Percentiles rank a stretch among this genome's conserved stretches.
phyloP scores from a whole-genome alignment of 805 yeast genomes.

The Starmerella bombicola region DNA sequence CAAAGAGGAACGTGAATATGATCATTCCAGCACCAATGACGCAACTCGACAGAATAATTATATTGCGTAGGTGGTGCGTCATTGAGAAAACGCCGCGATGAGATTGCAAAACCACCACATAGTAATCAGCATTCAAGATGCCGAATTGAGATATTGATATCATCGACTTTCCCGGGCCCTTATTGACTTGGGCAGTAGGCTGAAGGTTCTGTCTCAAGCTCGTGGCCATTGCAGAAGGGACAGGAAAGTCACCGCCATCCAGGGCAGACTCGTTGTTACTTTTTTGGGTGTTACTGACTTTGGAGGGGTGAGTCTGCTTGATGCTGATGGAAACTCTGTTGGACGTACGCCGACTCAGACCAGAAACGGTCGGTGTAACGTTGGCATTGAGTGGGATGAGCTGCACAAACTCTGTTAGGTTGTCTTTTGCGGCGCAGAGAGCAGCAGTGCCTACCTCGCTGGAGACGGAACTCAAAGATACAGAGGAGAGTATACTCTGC shows the following conservation, averaged over 20 bases:
- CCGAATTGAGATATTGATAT: conserved; percentile 18
- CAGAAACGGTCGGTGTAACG: neutral
- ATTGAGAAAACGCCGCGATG: conserved; percentile 17
- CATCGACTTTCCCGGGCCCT: conserved; percentile 20
- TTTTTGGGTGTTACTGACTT: neutral
- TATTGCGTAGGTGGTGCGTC: conserved; percentile 18
- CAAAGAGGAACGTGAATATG: conserved; percentile 18
- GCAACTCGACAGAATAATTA: conserved; percentile 17
- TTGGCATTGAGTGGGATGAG: conserved; percentile 18
- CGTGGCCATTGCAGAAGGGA: conserved; percentile 13
- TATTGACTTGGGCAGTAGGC: conserved; percentile 16
- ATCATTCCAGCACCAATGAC: conserved; percentile 20
- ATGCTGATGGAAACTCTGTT: neutral
- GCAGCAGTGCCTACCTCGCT: conserved; percentile 19
- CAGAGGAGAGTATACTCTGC: conserved; percentile 13
- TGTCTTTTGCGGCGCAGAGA: conserved; percentile 10
- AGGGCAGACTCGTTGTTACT: neutral
- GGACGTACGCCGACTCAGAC: neutral
- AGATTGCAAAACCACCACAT: conserved; percentile 19
- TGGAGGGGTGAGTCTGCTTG: neutral
- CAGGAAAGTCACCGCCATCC: neutral
- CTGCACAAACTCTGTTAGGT: conserved; percentile 13
- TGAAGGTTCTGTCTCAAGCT: neutral
- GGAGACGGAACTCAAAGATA: conserved; percentile 9
- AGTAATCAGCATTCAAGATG: conserved; percentile 10